phyloP scores from a whole-genome alignment of 108 stramenopile genomes.

The Stephanodiscus minutulus region DNA sequence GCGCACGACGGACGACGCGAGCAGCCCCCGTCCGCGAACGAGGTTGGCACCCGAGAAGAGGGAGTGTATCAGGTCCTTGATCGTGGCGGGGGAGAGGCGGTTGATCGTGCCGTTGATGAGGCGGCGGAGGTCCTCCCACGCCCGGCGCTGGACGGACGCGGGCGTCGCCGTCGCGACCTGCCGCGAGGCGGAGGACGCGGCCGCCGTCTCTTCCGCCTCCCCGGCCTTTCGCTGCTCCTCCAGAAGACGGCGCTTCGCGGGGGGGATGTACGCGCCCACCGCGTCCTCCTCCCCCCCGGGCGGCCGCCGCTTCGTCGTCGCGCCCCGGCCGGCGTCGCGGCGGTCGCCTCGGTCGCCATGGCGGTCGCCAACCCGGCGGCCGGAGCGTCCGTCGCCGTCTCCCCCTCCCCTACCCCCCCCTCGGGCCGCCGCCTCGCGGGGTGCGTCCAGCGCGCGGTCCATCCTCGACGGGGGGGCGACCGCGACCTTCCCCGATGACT shows the following conservation, averaged over 20 bases:
- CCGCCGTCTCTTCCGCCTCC: conserved; percentile 2
- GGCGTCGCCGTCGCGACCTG: conserved; percentile 12
- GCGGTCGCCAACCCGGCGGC: no score
- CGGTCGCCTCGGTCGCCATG: neutral
- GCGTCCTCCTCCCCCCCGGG: conserved; percentile 14
- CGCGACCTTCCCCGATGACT: neutral
- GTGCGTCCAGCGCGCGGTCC: conserved; percentile 27
- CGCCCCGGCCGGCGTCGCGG: neutral
- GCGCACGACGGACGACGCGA: conserved; percentile 83
- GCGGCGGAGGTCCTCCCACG: conserved; percentile 91
- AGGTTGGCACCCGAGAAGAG: conserved; percentile 92
- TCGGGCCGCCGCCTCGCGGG: conserved; percentile 21
- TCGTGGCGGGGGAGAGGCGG: conserved; percentile 89
- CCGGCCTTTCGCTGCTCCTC: conserved; percentile 30
- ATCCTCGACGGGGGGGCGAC: conserved; percentile 1
- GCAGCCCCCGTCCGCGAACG: conserved; percentile 91
- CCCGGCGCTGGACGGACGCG: conserved; percentile 65
- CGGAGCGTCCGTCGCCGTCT: neutral
- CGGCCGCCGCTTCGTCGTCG: conserved; percentile 9
- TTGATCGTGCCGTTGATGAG: conserved; percentile 98
- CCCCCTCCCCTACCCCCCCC: neutral
- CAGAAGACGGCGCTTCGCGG: conserved; percentile 61
- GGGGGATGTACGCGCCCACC: conserved; percentile 61
- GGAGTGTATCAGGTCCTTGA: conserved; percentile 91
- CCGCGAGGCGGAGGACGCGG: no score